Evolutionary conservation across 176 grass and related monocot species (phyloP), one percentile per base, ranked within the genome.

Genomic region (Aegilops longissima): DNA sequence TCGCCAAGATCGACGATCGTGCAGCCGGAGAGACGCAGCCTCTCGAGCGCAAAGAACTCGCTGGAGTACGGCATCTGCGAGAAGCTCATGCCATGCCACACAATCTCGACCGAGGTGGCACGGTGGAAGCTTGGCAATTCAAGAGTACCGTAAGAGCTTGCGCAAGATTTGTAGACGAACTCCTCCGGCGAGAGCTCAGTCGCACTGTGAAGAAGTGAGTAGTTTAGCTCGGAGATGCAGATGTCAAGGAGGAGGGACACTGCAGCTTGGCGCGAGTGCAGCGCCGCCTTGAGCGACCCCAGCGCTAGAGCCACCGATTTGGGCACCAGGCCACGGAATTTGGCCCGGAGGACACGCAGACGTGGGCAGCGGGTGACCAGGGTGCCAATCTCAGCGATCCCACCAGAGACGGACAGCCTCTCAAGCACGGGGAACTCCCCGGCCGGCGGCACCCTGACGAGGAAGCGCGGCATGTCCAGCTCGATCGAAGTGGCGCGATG

Each of bases 311-410:
- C 40, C 2, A 44, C 40, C 40, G 40, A 44, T 44, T 44, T 44
- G 40, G 40, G 40, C 9, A 44, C 40, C 0, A 29, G 11, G 24
- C 62, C 24, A 5, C 62, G 24, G 11, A 65, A 25, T 12, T 65
- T 65, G 62, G 62, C 62, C 24, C 25, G 25, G 62, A 78, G 76
- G 6, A 24, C 31, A 33, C 33, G 54, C 18, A 82, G 65, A 10
- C 6, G 11, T 10, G 64, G 80, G 80, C 80, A 69, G 10, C 66
- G 66, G 12, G 66, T 4, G 30, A 82, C 31, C 45, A 70, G 44
- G 2, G 29, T 31, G 0, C 2, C 30, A 1, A 39, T 2, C 30
- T 82, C 20, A 1, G 27, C 4, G 11, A 2, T 0, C 21, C 0
- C 6, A 4, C 12, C 34, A 0, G 2, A 0, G 21, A 82, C 8